Evolutionary conservation across 768 basidiomycete species (phyloP), one percentile per base, ranked within the genome.

Genomic region (Termitomyces sp.): DNA sequence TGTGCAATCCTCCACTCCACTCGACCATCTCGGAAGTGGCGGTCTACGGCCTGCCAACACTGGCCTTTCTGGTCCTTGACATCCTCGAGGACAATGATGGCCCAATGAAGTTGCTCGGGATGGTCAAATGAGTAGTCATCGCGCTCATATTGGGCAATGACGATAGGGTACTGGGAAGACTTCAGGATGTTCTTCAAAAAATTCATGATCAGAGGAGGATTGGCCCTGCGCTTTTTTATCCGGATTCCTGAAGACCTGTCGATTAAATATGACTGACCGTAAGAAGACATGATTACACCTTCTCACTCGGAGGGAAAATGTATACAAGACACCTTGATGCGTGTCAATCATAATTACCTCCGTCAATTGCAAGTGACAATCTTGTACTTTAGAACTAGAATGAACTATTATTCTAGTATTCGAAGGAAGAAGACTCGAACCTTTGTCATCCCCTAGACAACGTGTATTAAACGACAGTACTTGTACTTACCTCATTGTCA

Each of bases 111-210:
- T 35, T 54, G 38, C 35, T 58, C 46, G 5, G 52, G 52, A 43
- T 49, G 49, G 30, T 44, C 14, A 3, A 59, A 40, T 14, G 53
- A 54, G 48, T 49, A 59, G 33, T 44, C 58, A 43, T 54, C 58
- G 20, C 58, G 58, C 41, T 59, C 53, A 47, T 58, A 55, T 35
- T 59, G 58, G 36, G 53, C 53, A 41, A 59, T 43, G 16, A 59
- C 53, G 22, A 59, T 50, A 18, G 53, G 53, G 41, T 55, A 55
- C 22, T 38, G 44, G 16, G 32, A 55, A 36, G 54, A 28, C 28
- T 35, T 54, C 18, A 55, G 54, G 33, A 55, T 33, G 8, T 36
- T 46, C 44, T 45, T 55, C 22, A 36, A 18, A 18, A 45, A 20
- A 18, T 55, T 55, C 54, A 55, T 52, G 38, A 40, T 28, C 26